phyloP scores from a whole-genome alignment of 495 filamentous ascomycete species.

The Podospora bellae-mahoneyi region DNA sequence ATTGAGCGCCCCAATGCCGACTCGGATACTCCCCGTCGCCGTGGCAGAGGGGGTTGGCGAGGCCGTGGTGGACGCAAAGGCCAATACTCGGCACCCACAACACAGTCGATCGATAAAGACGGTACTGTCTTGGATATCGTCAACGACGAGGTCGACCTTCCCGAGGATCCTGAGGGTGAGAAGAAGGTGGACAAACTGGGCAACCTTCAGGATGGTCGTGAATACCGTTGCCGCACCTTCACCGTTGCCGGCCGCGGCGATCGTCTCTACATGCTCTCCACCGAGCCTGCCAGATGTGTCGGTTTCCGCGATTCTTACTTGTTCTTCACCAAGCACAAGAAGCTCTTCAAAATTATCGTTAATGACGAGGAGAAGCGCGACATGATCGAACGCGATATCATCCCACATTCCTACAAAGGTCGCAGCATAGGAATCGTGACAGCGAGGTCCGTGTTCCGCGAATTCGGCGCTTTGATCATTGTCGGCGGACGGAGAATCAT shows the following conservation, averaged over 20 bases:
- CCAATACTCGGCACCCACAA: constrained; percentile 62
- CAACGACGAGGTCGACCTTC: constrained; percentile 84
- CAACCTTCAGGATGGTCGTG: constrained; percentile 71
- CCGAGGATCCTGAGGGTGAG: constrained; percentile 84
- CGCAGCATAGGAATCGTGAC: constrained; percentile 96
- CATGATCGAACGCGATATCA: constrained; percentile 88
- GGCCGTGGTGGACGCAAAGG: constrained; percentile 71
- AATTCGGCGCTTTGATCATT: constrained; percentile 91
- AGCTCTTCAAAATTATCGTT: constrained; percentile 93
- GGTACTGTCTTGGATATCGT: constrained; percentile 89
- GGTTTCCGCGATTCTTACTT: constrained; percentile 96
- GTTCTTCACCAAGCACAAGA: constrained; percentile 95
- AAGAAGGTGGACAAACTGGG: constrained; percentile 89
- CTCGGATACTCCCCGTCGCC: constrained; percentile 54
- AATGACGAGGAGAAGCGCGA: constrained; percentile 90
- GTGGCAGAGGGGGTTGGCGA: constrained; percentile 65
- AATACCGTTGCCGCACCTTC: constrained; percentile 93
- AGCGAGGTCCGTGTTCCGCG: constrained; percentile 91
- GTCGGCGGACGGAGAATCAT: constrained; percentile 80
- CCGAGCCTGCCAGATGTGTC: constrained; percentile 91
- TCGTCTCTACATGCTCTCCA: constrained; percentile 94
- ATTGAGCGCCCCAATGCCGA: constrained; percentile 56
- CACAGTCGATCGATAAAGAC: constrained; percentile 90
- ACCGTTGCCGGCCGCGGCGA: constrained; percentile 80
- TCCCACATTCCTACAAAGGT: constrained; percentile 97